Evolutionary conservation across 495 filamentous ascomycete species (phyloP).

Genomic region (Wilcoxina mikolae): DNA sequence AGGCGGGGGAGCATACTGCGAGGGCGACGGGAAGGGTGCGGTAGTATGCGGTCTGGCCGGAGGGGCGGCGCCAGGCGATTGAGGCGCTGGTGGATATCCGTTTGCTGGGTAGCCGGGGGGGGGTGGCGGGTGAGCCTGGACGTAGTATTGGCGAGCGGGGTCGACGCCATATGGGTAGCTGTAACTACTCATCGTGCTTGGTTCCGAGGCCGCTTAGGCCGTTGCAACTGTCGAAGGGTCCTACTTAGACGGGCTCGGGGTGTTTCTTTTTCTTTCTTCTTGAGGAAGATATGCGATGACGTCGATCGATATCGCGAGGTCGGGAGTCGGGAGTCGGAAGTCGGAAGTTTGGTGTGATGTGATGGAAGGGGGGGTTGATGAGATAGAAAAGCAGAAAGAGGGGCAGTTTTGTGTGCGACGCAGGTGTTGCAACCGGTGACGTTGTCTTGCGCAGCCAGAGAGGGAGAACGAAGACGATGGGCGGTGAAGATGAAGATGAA

Average conservation of each 20-base stretch:
- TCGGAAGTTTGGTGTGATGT: background rate
- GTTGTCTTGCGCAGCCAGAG: background rate
- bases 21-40: conserved; percentile 12
- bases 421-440: background rate
- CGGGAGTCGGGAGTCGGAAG: too few species aligned
- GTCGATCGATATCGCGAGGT: too few species aligned
- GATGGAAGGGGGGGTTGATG: background rate
- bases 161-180: background rate
- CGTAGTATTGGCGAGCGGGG: conserved; percentile 1
- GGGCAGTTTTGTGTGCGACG: background rate
- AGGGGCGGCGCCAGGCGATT: conserved; percentile 6
- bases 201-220: background rate
- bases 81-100: conserved; percentile 3
- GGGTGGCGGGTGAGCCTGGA: too few species aligned
- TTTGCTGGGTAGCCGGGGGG: background rate
- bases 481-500: background rate
- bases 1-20: conserved; percentile 3
- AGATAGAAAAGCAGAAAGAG: background rate
- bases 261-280: background rate
- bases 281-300: background rate
- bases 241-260: background rate
- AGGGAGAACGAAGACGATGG: too few species aligned
- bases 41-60: conserved; percentile 20
- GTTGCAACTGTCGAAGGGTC: background rate
- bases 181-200: background rate